Conservation (phyloP, 2,329 filamentous ascomycete species). For the Beauveria caledonica region DNA sequence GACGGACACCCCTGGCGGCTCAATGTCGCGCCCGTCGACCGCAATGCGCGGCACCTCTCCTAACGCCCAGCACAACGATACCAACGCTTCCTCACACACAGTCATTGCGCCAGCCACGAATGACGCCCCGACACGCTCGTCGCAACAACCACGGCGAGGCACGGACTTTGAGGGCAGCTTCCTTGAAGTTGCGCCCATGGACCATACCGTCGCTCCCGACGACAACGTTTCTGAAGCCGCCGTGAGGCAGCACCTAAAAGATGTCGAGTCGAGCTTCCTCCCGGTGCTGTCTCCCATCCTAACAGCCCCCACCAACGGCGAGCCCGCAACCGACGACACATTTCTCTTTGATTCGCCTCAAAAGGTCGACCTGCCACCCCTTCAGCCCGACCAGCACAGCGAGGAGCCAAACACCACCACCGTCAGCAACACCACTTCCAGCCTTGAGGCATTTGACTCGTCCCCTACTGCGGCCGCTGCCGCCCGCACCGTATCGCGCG, state of each 20-base stretch:
- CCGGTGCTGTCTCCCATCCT: conserved; percentile 49
- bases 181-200: conserved; percentile 31
- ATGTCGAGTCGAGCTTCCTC: conserved; percentile 59
- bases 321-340: conserved; percentile 44
- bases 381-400: conserved; percentile 5
- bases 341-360: conserved; percentile 46
- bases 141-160: conserved; percentile 12
- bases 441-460: conserved; percentile 45
- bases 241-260: conserved; percentile 49
- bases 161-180: conserved; percentile 30
- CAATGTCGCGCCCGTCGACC: conserved; percentile 5
- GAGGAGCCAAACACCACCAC: conserved; percentile 21
- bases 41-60: background rate
- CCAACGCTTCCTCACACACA: conserved; percentile 12
- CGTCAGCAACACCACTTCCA: conserved; percentile 37
- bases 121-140: conserved; percentile 4
- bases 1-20: conserved; percentile 6
- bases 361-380: conserved; percentile 23
- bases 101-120: conserved; percentile 10
- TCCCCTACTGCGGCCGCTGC: conserved; percentile 49
- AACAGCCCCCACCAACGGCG: conserved; percentile 30
- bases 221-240: conserved; percentile 46
- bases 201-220: conserved; percentile 25
- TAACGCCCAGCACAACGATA: background rate
- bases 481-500: conserved; percentile 44